phyloP scores from a whole-genome alignment of 2,329 filamentous ascomycete genomes.

The Epichloe elymi region DNA sequence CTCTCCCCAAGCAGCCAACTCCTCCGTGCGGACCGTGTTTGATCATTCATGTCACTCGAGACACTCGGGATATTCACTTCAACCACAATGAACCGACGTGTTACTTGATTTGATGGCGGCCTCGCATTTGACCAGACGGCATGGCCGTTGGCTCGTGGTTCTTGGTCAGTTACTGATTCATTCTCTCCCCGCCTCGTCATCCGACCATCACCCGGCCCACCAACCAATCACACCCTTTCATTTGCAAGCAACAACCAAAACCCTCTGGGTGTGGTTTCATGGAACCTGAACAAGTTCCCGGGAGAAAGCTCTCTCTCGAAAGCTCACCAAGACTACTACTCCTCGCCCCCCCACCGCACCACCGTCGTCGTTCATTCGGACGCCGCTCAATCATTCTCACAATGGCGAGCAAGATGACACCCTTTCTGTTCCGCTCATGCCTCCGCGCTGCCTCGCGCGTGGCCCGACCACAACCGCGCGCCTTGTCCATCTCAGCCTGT shows the following conservation, averaged over 20 bases:
- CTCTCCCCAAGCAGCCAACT: too few species aligned
- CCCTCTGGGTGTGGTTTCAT: background rate
- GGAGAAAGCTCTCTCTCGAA: constrained; percentile 10
- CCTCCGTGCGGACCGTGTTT: too few species aligned
- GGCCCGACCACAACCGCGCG: constrained; percentile 54
- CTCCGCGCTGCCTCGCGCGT: constrained; percentile 50
- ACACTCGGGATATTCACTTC: too few species aligned
- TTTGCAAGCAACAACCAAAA: constrained; percentile 11
- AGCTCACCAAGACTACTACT: constrained; percentile 11
- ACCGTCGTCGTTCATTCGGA: constrained; percentile 8
- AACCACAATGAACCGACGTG: too few species aligned
- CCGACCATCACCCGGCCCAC: constrained; percentile 10
- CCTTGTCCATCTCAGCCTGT: constrained; percentile 55
- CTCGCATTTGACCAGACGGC: too few species aligned
- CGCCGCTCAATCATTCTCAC: constrained; percentile 10
- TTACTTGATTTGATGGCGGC: too few species aligned
- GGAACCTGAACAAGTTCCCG: too few species aligned
- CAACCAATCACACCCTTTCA: constrained; percentile 14
- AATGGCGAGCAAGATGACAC: constrained; percentile 78
- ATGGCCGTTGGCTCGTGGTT: too few species aligned
- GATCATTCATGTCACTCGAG: too few species aligned
- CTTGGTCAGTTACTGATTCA: background rate
- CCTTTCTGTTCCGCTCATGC: constrained; percentile 57
- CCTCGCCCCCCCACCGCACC: background rate
- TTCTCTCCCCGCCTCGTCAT: background rate